A percentile compares a stretch with the other conserved stretches of the same genome.
Evolutionary conservation across 2,329 filamentous ascomycete species (phyloP).

Genomic region (Monosporascus sp.): DNA sequence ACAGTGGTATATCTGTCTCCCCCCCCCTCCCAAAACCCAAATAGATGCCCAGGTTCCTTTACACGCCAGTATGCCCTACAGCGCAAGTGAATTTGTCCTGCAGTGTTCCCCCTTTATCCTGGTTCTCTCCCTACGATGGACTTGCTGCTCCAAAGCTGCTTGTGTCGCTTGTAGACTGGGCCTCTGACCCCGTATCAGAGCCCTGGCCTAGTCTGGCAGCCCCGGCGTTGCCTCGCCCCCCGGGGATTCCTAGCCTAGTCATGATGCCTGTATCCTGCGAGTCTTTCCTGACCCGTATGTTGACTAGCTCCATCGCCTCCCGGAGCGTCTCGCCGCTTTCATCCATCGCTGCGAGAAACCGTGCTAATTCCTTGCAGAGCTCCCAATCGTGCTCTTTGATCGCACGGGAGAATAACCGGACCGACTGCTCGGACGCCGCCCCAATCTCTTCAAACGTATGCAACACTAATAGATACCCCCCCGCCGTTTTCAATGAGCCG

Average conservation of each 20-base stretch:
- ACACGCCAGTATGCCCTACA: too few relatives aligned
- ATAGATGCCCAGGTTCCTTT: too few relatives aligned
- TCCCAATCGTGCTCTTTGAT: constrained; percentile 90
- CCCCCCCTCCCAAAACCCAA: too few relatives aligned
- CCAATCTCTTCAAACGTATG: constrained; percentile 73
- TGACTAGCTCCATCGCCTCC: constrained; percentile 62
- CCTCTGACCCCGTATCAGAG: constrained; percentile 26
- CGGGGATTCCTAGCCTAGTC: constrained; percentile 26
- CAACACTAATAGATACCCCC: constrained; percentile 90
- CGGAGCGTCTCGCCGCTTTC: constrained; percentile 74
- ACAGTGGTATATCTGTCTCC: too few relatives aligned
- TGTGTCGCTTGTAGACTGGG: constrained; percentile 22
- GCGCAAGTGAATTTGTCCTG: too few relatives aligned
- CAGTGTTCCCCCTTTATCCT: constrained; percentile 3
- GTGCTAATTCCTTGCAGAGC: constrained; percentile 85
- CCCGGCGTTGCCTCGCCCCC: constrained; percentile 22
- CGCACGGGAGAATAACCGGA: constrained; percentile 74
- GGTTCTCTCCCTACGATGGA: constrained; percentile 16
- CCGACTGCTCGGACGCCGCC: constrained; percentile 68
- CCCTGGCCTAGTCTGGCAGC: constrained; percentile 16
- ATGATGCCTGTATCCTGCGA: constrained; percentile 24
- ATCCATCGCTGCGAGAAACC: constrained; percentile 93
- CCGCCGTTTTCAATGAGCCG: constrained; percentile 87
- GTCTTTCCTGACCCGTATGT: constrained; percentile 33
- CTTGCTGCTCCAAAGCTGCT: constrained; percentile 27